Conservation (phyloP, 306 rosid species). For the Inga laurina region DNA sequence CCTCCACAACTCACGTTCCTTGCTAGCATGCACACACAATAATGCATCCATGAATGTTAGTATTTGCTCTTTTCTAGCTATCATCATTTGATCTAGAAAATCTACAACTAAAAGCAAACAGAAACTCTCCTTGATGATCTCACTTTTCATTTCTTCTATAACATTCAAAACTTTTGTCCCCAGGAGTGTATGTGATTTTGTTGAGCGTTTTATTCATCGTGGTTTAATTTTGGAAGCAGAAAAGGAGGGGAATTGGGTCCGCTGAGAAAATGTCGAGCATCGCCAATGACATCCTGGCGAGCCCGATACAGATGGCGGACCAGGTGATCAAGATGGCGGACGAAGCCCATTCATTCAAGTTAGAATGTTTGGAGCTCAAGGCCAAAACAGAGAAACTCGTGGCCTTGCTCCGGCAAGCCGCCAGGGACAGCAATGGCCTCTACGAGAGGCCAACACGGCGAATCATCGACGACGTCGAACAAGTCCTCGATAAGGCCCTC, state of each 20-base stretch:
- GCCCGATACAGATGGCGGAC: slow-evolving; percentile 76
- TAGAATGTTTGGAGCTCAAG: slow-evolving; percentile 58
- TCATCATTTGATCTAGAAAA: not conserved
- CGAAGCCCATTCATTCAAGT: slow-evolving; percentile 46
- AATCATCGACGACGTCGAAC: slow-evolving; percentile 65
- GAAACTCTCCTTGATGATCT: not conserved
- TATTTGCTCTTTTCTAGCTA: not conserved
- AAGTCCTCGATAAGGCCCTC: slow-evolving; percentile 57
- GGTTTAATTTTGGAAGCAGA: too few relatives aligned
- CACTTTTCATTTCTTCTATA: not conserved
- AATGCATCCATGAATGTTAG: not conserved
- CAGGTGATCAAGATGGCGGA: slow-evolving; percentile 56
- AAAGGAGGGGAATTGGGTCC: not conserved
- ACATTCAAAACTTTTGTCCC: not conserved
- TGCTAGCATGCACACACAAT: not conserved
- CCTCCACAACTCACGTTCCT: not conserved
- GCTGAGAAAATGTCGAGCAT: slow-evolving; percentile 53
- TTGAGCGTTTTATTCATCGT: too few relatives aligned
- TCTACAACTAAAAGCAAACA: not conserved
- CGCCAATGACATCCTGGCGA: slow-evolving; percentile 68
- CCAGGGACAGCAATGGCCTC: slow-evolving; percentile 58
- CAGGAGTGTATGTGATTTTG: not conserved
- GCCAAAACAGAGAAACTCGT: slow-evolving; percentile 58
- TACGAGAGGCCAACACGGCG: slow-evolving; percentile 74
- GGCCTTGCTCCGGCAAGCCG: slow-evolving; percentile 59